These are phyloP conservation scores for Eimeria sp. DNA, from an alignment of 169 alveolate genomes.

Conservation along the genomic window DNA sequence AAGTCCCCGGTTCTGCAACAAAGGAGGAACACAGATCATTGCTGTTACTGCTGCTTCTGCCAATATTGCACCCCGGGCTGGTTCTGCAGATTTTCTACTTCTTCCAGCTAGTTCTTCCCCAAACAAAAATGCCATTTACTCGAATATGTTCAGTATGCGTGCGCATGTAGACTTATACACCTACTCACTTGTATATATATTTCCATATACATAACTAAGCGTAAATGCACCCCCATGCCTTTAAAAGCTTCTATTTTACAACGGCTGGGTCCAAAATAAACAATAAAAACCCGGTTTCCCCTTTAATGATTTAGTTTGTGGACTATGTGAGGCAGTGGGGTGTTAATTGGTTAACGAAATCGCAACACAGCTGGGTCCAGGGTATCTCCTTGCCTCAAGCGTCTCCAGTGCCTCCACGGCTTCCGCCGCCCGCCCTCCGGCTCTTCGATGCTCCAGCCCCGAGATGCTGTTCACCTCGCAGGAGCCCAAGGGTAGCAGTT, in stretches of 20 bases:
- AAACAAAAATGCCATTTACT: background rate
- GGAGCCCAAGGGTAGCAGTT: slow-evolving; percentile 45
- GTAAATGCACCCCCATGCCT: background rate
- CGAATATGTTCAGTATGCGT: background rate
- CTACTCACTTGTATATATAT: background rate
- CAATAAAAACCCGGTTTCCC: background rate
- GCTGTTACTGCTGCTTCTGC: slow-evolving; percentile 31
- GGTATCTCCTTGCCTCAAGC: background rate
- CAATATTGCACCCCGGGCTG: background rate
- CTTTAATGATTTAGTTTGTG: background rate
- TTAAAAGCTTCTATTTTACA: too few species aligned
- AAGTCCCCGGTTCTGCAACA: slow-evolving; percentile 63
- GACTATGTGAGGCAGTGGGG: background rate
- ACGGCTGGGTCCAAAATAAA: background rate
- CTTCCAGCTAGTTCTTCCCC: background rate
- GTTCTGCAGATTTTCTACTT: background rate
- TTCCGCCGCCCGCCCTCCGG: background rate
- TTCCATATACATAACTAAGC: background rate
- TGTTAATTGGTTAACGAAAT: background rate
- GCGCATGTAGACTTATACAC: background rate
- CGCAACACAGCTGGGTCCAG: background rate
- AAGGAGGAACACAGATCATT: background rate
- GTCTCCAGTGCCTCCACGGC: slow-evolving; percentile 25
- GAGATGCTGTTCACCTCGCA: background rate
- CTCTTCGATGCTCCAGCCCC: slow-evolving; percentile 19